Evolutionary conservation across 2,329 filamentous ascomycete genomes (phyloP).

Genomic region (Penicillium polonicum): DNA sequence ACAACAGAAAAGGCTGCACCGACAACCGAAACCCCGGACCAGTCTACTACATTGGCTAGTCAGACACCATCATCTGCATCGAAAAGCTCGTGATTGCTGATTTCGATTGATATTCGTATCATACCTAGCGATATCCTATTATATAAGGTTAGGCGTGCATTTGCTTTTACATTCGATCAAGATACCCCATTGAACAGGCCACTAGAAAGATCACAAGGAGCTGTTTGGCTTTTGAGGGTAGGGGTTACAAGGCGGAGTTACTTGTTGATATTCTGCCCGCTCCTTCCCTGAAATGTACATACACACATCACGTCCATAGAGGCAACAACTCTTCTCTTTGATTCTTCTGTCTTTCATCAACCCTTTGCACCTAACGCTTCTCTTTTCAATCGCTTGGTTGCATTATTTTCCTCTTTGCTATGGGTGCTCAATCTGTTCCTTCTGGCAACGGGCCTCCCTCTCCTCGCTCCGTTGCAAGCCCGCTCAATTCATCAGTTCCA

Average conservation of each 20-base stretch:
- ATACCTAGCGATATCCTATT: conserved; percentile 1
- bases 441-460: not conserved
- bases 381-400: not conserved
- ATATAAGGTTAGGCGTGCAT: conserved; percentile 1
- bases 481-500: not conserved
- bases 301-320: not conserved
- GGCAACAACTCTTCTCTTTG: conserved; percentile 3
- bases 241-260: not conserved
- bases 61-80: not conserved
- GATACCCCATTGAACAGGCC: conserved; percentile 18
- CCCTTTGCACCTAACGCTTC: not conserved
- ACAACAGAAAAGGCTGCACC: conserved; percentile 2
- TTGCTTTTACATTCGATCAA: conserved; percentile 8
- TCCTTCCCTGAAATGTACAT: conserved; percentile 4
- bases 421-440: not conserved
- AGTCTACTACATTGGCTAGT: not conserved
- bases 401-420: not conserved
- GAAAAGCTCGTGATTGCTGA: conserved; percentile 5
- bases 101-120: not conserved
- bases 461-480: not conserved
- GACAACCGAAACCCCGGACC: not conserved
- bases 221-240: not conserved
- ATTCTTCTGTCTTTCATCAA: not conserved
- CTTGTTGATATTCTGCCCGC: not conserved
- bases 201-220: not conserved